Evolutionary conservation across 2,329 filamentous ascomycete species (phyloP).

Genomic region (Blumeriella jaapii): DNA sequence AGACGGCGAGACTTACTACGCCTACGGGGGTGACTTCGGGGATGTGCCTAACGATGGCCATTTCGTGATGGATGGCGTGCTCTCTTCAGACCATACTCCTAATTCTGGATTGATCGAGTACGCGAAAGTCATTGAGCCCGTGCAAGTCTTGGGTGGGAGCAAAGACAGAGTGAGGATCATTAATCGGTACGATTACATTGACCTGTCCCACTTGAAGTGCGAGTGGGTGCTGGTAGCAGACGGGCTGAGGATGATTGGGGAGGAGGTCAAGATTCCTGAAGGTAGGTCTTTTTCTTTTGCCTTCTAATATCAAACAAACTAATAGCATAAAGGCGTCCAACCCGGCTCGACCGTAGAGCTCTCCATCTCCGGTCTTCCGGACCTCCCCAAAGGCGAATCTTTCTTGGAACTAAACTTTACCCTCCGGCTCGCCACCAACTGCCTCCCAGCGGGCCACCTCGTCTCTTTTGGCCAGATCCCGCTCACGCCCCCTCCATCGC

Average conservation of each 20-base stretch:
- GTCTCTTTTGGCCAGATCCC: constrained; percentile 39
- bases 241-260: constrained; percentile 12
- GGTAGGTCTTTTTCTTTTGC: constrained; percentile 22
- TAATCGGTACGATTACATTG: constrained; percentile 41
- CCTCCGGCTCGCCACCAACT: constrained; percentile 33
- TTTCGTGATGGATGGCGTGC: constrained; percentile 34
- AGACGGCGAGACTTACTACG: constrained; percentile 30
- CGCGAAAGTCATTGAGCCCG: constrained; percentile 32
- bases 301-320: not conserved
- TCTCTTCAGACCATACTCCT: constrained; percentile 31
- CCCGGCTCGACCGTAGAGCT: constrained; percentile 23
- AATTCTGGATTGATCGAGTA: constrained; percentile 32
- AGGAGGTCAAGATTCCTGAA: constrained; percentile 31
- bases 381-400: constrained; percentile 25
- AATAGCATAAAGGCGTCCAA: constrained; percentile 28
- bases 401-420: constrained; percentile 40
- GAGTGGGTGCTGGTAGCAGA: constrained; percentile 30
- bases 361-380: constrained; percentile 11
- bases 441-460: constrained; percentile 40
- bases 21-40: constrained; percentile 35
- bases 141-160: constrained; percentile 23
- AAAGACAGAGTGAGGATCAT: constrained; percentile 22
- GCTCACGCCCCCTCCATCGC: constrained; percentile 21
- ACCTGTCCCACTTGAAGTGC: constrained; percentile 38
- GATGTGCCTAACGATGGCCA: constrained; percentile 34